phyloP scores from a whole-genome alignment of 768 basidiomycete species.

The Suillus sp. region DNA sequence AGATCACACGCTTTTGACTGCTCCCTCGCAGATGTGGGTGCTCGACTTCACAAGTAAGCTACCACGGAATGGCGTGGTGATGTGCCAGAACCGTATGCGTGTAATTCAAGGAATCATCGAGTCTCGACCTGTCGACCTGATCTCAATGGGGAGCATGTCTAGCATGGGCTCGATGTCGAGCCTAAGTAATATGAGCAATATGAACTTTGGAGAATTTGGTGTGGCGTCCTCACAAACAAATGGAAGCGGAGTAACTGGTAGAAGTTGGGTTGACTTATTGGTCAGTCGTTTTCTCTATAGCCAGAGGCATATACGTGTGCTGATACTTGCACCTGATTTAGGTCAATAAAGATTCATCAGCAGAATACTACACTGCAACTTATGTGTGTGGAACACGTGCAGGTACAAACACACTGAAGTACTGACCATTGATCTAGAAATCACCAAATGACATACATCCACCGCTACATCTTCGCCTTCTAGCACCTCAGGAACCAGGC shows the following conservation, averaged over 20 bases:
- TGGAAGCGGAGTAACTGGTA: constrained; percentile 12
- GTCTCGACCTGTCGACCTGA: constrained; percentile 14
- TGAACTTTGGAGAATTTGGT: constrained; percentile 28
- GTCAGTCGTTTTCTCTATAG: constrained; percentile 22
- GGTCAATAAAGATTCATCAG: constrained; percentile 55
- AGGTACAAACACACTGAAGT: constrained; percentile 12
- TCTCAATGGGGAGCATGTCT: constrained; percentile 25
- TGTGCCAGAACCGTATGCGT: constrained; percentile 73
- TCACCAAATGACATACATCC: constrained; percentile 72
- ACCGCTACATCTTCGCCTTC: constrained; percentile 65
- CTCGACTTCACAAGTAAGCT: constrained; percentile 70
- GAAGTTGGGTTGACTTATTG: constrained; percentile 34
- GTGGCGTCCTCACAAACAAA: constrained; percentile 27
- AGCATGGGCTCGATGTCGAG: constrained; percentile 27
- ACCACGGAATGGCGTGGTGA: constrained; percentile 56
- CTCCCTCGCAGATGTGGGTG: constrained; percentile 51
- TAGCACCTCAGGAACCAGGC: constrained; percentile 73
- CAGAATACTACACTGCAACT: constrained; percentile 66
- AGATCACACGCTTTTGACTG: constrained; percentile 28
- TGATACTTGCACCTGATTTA: constrained; percentile 32
- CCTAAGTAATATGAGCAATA: constrained; percentile 30
- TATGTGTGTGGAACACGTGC: constrained; percentile 50
- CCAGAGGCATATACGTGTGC: not conserved
- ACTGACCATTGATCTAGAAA: constrained; percentile 40
- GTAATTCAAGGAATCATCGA: constrained; percentile 70